Evolutionary conservation across 179 eudicot genomes (phyloP).

Genomic region (Silene noctiflora): DNA sequence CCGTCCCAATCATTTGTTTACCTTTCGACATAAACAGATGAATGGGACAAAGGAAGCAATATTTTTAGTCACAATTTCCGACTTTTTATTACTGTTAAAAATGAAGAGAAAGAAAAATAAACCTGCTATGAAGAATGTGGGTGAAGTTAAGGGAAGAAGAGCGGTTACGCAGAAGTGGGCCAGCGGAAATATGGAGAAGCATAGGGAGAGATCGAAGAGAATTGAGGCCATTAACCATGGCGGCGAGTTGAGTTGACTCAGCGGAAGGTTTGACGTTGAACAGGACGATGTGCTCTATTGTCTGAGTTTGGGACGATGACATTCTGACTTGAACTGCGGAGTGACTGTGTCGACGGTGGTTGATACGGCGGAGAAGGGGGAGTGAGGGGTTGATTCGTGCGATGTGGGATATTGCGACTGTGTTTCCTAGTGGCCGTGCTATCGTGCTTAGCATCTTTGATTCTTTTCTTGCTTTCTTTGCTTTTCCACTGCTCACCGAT

Average conservation of each 20-base stretch:
- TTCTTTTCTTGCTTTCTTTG: not conserved
- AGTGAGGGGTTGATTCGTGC: constrained; percentile 11
- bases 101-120: not conserved
- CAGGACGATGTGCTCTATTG: constrained; percentile 77
- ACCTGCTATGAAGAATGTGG: constrained; percentile 60
- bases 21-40: too few relatives aligned
- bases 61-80: too few relatives aligned
- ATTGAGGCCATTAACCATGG: constrained; percentile 61
- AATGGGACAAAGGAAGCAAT: too few relatives aligned
- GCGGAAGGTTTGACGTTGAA: constrained; percentile 58
- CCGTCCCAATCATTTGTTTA: too few relatives aligned
- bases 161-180: constrained; percentile 40
- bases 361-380: constrained; percentile 20
- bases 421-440: constrained; percentile 17
- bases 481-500: too few relatives aligned
- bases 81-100: too few relatives aligned
- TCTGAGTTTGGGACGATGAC: constrained; percentile 23
- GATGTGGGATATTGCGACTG: constrained; percentile 17
- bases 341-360: constrained; percentile 21
- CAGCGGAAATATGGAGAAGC: constrained; percentile 57
- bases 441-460: constrained; percentile 22
- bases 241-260: constrained; percentile 35
- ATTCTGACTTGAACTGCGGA: constrained; percentile 25
- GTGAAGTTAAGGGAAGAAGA: constrained; percentile 55
- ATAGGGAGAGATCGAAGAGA: constrained; percentile 44